A percentile compares a stretch with the other conserved stretches of the same genome.
phyloP scores from a whole-genome alignment of 2,329 filamentous ascomycete genomes.

The Elsinoe australis region DNA sequence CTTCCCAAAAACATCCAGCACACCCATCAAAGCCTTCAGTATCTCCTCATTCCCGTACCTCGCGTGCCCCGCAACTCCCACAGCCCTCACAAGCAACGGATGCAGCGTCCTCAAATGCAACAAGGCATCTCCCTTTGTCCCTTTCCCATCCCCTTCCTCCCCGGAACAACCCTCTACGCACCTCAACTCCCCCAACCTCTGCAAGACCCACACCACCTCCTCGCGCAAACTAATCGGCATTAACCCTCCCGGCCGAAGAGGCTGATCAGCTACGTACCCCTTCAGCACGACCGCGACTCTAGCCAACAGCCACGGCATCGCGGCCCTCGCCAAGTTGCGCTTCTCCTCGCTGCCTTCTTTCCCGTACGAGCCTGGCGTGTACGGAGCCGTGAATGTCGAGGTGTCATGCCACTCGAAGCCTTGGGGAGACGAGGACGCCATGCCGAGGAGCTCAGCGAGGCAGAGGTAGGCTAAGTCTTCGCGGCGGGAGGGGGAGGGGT shows the following conservation, averaged over 20 bases:
- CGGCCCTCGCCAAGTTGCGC: slow-evolving; percentile 62
- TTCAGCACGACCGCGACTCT: slow-evolving; percentile 74
- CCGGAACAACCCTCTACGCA: slow-evolving; percentile 63
- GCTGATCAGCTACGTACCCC: slow-evolving; percentile 83
- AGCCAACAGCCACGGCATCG: slow-evolving; percentile 73
- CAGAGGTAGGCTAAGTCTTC: slow-evolving; percentile 71
- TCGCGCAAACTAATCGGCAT: slow-evolving; percentile 73
- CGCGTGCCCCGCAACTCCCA: slow-evolving; percentile 52
- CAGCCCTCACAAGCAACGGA: slow-evolving; percentile 62
- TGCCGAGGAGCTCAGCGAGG: slow-evolving; percentile 59
- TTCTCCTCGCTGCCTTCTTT: slow-evolving; percentile 33
- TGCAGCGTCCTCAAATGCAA: slow-evolving; percentile 78
- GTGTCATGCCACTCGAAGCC: slow-evolving; percentile 9
- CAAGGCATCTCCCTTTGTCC: slow-evolving; percentile 40
- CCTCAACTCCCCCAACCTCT: slow-evolving; percentile 56
- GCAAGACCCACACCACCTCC: slow-evolving; percentile 67
- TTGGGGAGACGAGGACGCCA: slow-evolving; percentile 23
- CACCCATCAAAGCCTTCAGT: slow-evolving; percentile 34
- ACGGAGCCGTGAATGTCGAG: not conserved
- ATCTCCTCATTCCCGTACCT: slow-evolving; percentile 51
- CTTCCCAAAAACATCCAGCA: slow-evolving; percentile 32
- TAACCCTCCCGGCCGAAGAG: slow-evolving; percentile 79
- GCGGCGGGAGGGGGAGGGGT: slow-evolving; percentile 57
- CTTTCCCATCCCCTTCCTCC: slow-evolving; percentile 19
- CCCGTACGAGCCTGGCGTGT: slow-evolving; percentile 5